phyloP scores from a whole-genome alignment of 169 alveolate species.

The Eimeria maxima region DNA sequence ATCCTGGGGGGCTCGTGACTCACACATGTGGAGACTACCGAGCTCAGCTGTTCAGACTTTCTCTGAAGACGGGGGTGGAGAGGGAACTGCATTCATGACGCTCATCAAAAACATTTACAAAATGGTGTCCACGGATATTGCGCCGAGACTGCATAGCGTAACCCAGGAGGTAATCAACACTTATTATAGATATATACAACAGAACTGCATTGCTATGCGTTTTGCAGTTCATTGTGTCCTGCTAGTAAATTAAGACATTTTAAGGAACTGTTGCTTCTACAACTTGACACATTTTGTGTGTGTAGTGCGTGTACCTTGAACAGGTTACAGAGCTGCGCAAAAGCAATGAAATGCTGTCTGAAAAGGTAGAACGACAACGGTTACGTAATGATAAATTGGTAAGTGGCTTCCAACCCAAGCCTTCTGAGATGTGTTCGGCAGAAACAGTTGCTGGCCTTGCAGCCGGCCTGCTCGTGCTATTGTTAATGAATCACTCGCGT shows the following conservation, averaged over 20 bases:
- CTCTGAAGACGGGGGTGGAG: not conserved
- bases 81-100: not conserved
- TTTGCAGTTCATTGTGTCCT: not conserved
- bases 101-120: constrained; percentile 28
- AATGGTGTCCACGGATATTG: constrained; percentile 29
- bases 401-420: not conserved
- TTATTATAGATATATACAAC: not conserved
- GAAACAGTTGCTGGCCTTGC: not conserved
- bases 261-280: not conserved
- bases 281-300: not conserved
- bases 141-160: constrained; percentile 26
- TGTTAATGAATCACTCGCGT: not conserved
- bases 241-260: not conserved
- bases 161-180: constrained; percentile 32
- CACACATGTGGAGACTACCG: not conserved
- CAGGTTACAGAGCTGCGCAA: constrained; percentile 67
- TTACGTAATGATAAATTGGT: constrained; percentile 34
- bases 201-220: not conserved
- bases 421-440: not conserved
- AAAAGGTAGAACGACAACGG: constrained; percentile 46
- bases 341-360: constrained; percentile 27
- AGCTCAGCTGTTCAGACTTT: not conserved
- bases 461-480: not conserved
- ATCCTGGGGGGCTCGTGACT: not conserved
- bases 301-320: not conserved